Base-by-base conservation (phyloP, 176 grass and related monocot species). In the Miscanthus lutarioriparius region DNA sequence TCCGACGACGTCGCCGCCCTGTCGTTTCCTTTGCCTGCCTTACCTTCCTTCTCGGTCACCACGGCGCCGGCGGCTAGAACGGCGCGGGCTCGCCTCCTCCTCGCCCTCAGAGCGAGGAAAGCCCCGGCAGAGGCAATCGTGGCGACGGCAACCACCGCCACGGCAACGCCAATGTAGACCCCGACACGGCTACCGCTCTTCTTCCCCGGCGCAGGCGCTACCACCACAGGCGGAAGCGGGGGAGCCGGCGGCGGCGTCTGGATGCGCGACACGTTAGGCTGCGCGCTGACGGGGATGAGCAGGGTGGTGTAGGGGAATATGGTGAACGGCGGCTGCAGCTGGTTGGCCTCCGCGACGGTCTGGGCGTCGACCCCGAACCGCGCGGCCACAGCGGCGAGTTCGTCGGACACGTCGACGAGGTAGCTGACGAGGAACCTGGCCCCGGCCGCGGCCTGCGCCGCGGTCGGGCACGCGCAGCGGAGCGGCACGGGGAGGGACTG, bases 401-500 rank as follows among this genome's bases (percentile, higher is more conserved):
- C 70, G 43, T 97, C 90, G 70, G 72, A 47, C 2, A 16, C 1
- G 69, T 43, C 88, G 40, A 97, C 83, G 75, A 91, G 43, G 80
- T 97, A 94, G 41, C 77, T 89, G 2, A 94, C 80, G 44, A 97
- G 71, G 80, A 85, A 94, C 79, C 79, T 82, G 4, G 77, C 76
- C 0, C 88, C 90, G 4, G 59, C 54, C 0, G 75, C 17, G 37
- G 38, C 65, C 83, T 97, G 90, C 20, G 77, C 72, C 38, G 67
- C 43, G 64, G 63, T 91, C 7, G 94, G 92, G 56, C 94, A 97
- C 37, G 94, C 94, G 77, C 92, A 97, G 51, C 94, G 87, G 14
- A 97, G 89, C 75, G 92, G 92, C 25, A 92, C 75, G 4, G 51
- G 77, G 51, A 92, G 13, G 0, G 2, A 1, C 74, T 77, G 15